Conservation (phyloP, 108 stramenopile genomes). For the Nitzschia palea region DNA sequence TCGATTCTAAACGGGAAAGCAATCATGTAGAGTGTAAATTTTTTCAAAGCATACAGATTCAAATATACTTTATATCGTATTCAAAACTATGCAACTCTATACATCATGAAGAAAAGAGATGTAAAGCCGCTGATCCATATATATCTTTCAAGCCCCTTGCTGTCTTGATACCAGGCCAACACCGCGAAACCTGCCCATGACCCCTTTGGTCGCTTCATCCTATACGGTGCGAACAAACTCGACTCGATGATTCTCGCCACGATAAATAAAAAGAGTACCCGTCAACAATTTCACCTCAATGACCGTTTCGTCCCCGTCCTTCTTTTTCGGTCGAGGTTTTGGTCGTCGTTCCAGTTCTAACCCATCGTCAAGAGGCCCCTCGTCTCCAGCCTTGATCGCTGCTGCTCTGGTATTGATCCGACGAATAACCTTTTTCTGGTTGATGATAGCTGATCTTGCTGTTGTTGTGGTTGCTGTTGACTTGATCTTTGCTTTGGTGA, state of each 20-base stretch:
- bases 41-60: neutral
- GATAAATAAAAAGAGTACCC: constrained; percentile 68
- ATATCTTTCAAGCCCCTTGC: no score
- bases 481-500: constrained; percentile 10
- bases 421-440: neutral
- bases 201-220: constrained; percentile 5
- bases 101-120: neutral
- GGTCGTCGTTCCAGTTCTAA: constrained; percentile 6
- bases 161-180: no score
- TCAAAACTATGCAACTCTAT: neutral
- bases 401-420: neutral
- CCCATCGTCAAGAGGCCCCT: neutral
- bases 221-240: constrained; percentile 61
- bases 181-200: no score
- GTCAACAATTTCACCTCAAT: constrained; percentile 60
- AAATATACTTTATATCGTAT: neutral
- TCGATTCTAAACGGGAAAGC: constrained; percentile 84
- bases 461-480: neutral
- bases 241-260: constrained; percentile 56
- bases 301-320: constrained; percentile 40
- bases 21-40: constrained; percentile 40
- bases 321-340: constrained; percentile 22
- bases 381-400: constrained; percentile 6
- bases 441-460: neutral
- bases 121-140: no score